Evolutionary conservation across 345 rosid species (phyloP).

Genomic region (Salix udensis): DNA sequence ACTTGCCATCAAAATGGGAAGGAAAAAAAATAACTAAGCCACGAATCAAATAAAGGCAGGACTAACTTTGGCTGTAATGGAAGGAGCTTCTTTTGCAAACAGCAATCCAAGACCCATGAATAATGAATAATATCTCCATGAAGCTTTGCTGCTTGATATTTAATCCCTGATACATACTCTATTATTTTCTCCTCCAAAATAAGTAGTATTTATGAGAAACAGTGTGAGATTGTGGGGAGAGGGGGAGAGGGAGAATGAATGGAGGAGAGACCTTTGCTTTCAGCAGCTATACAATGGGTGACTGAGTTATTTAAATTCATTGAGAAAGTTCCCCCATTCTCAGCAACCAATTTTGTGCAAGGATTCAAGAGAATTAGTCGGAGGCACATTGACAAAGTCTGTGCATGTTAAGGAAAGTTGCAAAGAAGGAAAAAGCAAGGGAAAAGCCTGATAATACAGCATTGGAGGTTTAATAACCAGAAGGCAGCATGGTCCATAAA

Average conservation of each 20-base stretch:
- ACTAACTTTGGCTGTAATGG: conserved; percentile 85
- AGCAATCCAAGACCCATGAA: conserved; percentile 86
- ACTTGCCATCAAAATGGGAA: no score
- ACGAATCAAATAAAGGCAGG: conserved; percentile 9
- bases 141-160: conserved; percentile 82
- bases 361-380: conserved; percentile 51
- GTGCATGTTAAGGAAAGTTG: conserved; percentile 43
- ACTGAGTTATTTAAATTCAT: conserved; percentile 88
- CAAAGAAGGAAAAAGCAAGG: neutral
- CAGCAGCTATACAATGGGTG: conserved; percentile 89
- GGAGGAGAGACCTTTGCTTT: conserved; percentile 70
- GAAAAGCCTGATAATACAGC: neutral
- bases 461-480: neutral
- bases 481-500: neutral
- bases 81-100: conserved; percentile 67
- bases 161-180: conserved; percentile 52
- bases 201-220: neutral
- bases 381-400: conserved; percentile 83
- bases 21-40: neutral
- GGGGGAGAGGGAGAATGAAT: conserved; percentile 33
- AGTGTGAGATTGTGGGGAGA: conserved; percentile 5
- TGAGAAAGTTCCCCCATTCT: conserved; percentile 89
- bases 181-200: neutral
- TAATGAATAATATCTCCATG: conserved; percentile 74
- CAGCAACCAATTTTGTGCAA: conserved; percentile 86